Conservation (phyloP, 257 asterid genomes). For the Lycium ferocissimum region DNA sequence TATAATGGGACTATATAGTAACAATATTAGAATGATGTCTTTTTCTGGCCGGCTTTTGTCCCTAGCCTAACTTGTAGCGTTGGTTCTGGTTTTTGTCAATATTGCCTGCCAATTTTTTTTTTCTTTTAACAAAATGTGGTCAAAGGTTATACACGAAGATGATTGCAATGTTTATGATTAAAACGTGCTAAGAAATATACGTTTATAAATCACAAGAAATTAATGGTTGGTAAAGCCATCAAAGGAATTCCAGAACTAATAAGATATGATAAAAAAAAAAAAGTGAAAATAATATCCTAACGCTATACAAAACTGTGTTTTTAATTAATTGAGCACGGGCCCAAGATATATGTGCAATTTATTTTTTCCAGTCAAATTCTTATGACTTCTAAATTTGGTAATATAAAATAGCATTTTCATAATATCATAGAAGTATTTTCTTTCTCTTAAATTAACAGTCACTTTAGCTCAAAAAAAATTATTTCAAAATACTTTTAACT, state of each 20-base stretch:
- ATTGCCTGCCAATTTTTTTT: not conserved
- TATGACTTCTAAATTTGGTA: no score
- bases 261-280: no score
- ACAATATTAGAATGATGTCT: slow-evolving; percentile 24
- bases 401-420: no score
- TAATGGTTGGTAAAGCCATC: not conserved
- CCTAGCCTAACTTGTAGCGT: not conserved
- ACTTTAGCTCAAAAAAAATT: no score
- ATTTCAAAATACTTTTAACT: no score
- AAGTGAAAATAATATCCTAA: no score
- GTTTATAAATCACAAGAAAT: not conserved
- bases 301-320: no score
- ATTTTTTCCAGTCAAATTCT: no score
- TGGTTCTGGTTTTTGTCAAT: slow-evolving; percentile 14
- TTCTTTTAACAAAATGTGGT: not conserved
- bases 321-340: no score
- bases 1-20: not conserved
- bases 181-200: not conserved
- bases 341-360: no score
- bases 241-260: not conserved
- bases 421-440: no score
- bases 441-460: no score
- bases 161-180: not conserved
- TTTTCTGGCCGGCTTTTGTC: slow-evolving; percentile 24
- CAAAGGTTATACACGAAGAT: not conserved